Conservation (phyloP, 495 filamentous ascomycete species). For the Podospora pseudocomata region DNA sequence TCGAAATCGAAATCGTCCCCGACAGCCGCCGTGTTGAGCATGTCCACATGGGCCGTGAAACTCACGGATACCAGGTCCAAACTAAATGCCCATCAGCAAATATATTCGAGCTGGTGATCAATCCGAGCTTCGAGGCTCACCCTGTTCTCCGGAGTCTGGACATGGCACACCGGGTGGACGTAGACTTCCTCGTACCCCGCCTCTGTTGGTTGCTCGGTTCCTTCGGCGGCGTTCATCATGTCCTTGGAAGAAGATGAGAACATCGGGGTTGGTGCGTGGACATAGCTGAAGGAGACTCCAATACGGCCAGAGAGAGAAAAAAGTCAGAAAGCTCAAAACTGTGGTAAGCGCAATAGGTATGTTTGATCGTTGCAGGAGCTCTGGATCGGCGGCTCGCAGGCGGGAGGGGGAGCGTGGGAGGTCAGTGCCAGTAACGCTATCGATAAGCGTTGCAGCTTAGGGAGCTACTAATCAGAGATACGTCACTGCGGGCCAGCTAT, state of each 20-base stretch:
- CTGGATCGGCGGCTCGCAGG: background rate
- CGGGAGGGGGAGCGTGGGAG: background rate
- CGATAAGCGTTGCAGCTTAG: background rate
- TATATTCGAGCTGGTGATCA: background rate
- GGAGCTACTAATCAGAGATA: background rate
- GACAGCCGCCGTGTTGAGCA: background rate
- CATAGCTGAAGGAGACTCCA: background rate
- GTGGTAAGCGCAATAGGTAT: background rate
- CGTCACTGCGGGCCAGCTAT: background rate
- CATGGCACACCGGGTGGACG: constrained; percentile 22
- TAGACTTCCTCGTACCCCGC: constrained; percentile 17
- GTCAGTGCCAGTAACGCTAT: background rate
- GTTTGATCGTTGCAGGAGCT: background rate
- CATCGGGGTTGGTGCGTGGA: background rate
- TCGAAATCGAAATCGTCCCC: constrained; percentile 21
- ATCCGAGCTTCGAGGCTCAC: constrained; percentile 18
- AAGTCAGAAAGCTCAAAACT: background rate
- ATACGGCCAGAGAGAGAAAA: background rate
- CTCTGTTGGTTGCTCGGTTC: background rate
- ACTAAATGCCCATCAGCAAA: constrained; percentile 16
- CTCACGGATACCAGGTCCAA: constrained; percentile 23
- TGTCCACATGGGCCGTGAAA: background rate
- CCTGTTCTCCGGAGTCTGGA: constrained; percentile 32
- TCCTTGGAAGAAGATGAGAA: background rate
- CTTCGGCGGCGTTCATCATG: constrained; percentile 3